These are phyloP conservation scores for Botryobasidium botryosum DNA, from an alignment of 768 basidiomycete genomes.

Conservation along the genomic window DNA sequence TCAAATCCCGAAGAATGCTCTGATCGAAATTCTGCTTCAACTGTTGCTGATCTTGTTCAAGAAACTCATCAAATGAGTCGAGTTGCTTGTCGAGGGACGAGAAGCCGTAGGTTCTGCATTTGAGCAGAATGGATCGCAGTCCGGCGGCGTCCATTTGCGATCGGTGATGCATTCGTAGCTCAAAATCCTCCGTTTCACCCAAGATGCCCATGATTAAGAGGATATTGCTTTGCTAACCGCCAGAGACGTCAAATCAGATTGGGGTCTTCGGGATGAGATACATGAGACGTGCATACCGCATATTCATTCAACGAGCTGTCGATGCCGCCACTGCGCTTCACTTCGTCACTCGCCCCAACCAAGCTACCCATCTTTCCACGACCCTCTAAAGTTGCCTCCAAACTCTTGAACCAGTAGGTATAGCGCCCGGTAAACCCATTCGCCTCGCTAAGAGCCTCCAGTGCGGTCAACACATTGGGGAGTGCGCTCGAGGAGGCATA, in stretches of 20 bases:
- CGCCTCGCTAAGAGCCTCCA: slow-evolving; percentile 53
- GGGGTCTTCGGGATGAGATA: slow-evolving; percentile 10
- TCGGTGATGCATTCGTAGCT: slow-evolving; percentile 73
- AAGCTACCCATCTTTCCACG: slow-evolving; percentile 89
- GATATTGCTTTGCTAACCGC: slow-evolving; percentile 34
- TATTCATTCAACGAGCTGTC: slow-evolving; percentile 69
- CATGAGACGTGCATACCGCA: slow-evolving; percentile 56
- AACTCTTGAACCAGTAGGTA: slow-evolving; percentile 76
- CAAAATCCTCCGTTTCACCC: slow-evolving; percentile 50
- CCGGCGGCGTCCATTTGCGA: slow-evolving; percentile 83
- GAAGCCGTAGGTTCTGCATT: slow-evolving; percentile 51
- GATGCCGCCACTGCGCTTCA: slow-evolving; percentile 45
- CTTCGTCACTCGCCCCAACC: slow-evolving; percentile 89
- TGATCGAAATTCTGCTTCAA: slow-evolving; percentile 62
- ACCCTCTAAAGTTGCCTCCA: slow-evolving; percentile 60
- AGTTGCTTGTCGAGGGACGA: slow-evolving; percentile 50
- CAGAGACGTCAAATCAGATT: slow-evolving; percentile 4
- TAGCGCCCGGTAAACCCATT: slow-evolving; percentile 45
- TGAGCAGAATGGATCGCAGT: slow-evolving; percentile 49
- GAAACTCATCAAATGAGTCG: slow-evolving; percentile 34
- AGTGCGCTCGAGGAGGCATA: slow-evolving; percentile 44
- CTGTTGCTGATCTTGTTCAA: slow-evolving; percentile 60
- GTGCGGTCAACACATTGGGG: slow-evolving; percentile 51
- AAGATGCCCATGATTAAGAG: slow-evolving; percentile 57
- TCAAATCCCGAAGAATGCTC: slow-evolving; percentile 56